phyloP scores from a whole-genome alignment of 1,284 basidiomycete genomes.

The Anthracocystis walkeri region DNA sequence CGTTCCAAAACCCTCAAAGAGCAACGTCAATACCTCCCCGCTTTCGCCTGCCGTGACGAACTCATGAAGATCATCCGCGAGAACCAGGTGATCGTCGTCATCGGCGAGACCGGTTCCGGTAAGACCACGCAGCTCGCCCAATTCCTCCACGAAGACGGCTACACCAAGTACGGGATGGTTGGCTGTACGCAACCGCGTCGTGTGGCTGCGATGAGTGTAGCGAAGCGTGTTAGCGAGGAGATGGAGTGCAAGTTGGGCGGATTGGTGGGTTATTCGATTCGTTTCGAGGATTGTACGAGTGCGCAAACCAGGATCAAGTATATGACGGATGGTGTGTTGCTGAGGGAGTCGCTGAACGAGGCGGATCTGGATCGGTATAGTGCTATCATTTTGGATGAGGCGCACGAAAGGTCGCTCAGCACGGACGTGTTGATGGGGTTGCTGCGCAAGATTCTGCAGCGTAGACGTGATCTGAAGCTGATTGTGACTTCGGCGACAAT shows the following conservation, averaged over 20 bases:
- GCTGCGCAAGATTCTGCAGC: conserved; percentile 88
- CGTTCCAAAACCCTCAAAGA: conserved; percentile 87
- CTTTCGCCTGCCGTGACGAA: conserved; percentile 96
- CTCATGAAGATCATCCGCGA: conserved; percentile 89
- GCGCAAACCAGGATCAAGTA: conserved; percentile 90
- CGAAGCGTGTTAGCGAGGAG: conserved; percentile 97
- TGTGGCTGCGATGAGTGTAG: conserved; percentile 98
- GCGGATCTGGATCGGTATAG: conserved; percentile 94
- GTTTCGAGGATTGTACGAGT: conserved; percentile 96
- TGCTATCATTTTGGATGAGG: conserved; percentile 95
- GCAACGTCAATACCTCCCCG: conserved; percentile 95
- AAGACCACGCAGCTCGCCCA: conserved; percentile 94
- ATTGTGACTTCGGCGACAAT: conserved; percentile 99
- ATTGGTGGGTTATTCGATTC: conserved; percentile 94
- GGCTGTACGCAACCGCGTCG: conserved; percentile 97
- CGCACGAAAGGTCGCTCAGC: conserved; percentile 93
- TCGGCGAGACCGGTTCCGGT: conserved; percentile 94
- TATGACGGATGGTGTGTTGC: conserved; percentile 97
- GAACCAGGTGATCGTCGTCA: conserved; percentile 92
- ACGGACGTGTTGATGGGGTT: conserved; percentile 98
- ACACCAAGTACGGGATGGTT: conserved; percentile 85
- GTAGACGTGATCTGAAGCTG: conserved; percentile 90
- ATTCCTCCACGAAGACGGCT: conserved; percentile 95
- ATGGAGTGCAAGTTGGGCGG: conserved; percentile 82
- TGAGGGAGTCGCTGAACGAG: conserved; percentile 94